Percentiles rank a stretch among this genome's conserved stretches.
Evolutionary conservation across 164 flowering plant species (phyloP).

Genomic region (Tetracentron sinense): DNA sequence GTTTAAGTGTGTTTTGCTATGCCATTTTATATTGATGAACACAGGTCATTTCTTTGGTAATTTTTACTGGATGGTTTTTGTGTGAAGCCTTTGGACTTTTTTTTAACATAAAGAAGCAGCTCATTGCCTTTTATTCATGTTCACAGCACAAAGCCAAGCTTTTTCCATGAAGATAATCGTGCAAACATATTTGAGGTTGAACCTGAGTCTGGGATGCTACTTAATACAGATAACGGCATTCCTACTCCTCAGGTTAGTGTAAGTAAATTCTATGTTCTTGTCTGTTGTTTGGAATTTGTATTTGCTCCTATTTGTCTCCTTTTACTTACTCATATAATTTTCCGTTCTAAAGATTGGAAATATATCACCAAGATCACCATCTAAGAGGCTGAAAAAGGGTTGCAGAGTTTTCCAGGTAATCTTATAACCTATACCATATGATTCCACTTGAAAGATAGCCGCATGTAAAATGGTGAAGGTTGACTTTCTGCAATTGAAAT

Average conservation of each 20-base stretch:
- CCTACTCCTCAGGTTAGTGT: constrained; percentile 72
- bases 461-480: no score
- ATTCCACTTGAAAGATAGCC: background rate
- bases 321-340: constrained; percentile 4
- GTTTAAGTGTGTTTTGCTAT: background rate
- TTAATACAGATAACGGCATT: constrained; percentile 88
- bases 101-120: background rate
- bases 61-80: background rate
- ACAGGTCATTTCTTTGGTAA: background rate
- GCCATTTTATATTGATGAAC: background rate
- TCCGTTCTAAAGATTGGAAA: constrained; percentile 53
- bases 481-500: no score
- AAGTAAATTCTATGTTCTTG: background rate
- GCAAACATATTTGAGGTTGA: constrained; percentile 88
- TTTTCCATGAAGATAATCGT: constrained; percentile 85
- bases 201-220: constrained; percentile 80
- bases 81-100: background rate
- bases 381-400: constrained; percentile 32
- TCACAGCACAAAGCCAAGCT: constrained; percentile 83
- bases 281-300: background rate
- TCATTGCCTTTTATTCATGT: background rate
- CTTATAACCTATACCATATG: background rate
- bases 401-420: constrained; percentile 83
- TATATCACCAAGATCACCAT: constrained; percentile 34
- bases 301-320: constrained; percentile 5